These are phyloP conservation scores for Talaromyces proteolyticus DNA, from an alignment of 495 filamentous ascomycete genomes.

Conservation along the genomic window DNA sequence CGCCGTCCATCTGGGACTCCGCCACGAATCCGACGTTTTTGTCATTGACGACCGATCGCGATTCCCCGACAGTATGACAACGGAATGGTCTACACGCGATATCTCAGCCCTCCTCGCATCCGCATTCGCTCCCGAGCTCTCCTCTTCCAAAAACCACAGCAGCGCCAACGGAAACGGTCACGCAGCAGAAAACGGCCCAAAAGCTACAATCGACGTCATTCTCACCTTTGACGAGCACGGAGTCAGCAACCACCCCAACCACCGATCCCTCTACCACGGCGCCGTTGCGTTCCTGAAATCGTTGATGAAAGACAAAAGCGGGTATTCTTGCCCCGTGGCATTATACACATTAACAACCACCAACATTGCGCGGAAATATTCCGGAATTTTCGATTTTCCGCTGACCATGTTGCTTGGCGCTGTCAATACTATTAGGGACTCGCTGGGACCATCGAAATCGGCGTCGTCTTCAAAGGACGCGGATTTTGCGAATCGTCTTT, in stretches of 20 bases:
- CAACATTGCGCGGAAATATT: constrained; percentile 71
- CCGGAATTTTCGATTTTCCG: constrained; percentile 65
- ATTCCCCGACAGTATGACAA: constrained; percentile 86
- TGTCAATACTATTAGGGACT: constrained; percentile 30
- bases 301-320: constrained; percentile 55
- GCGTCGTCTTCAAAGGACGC: constrained; percentile 1
- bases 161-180: too few species aligned
- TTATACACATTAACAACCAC: constrained; percentile 78
- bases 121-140: constrained; percentile 60
- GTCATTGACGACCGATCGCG: constrained; percentile 67
- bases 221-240: constrained; percentile 83
- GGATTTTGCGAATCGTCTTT: constrained; percentile 41
- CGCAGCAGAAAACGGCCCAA: constrained; percentile 30
- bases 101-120: constrained; percentile 62
- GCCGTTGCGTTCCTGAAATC: constrained; percentile 62
- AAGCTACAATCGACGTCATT: constrained; percentile 68
- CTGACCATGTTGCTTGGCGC: constrained; percentile 48
- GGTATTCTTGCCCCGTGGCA: constrained; percentile 67
- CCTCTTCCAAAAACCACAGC: constrained; percentile 5
- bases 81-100: constrained; percentile 61
- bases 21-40: constrained; percentile 66
- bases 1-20: constrained; percentile 67
- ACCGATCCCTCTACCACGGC: constrained; percentile 80
- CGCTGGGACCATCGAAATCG: constrained; percentile 20
- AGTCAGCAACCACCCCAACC: constrained; percentile 84